Conservation (phyloP, 2,329 filamentous ascomycete species). For the Aspergillus niger region DNA sequence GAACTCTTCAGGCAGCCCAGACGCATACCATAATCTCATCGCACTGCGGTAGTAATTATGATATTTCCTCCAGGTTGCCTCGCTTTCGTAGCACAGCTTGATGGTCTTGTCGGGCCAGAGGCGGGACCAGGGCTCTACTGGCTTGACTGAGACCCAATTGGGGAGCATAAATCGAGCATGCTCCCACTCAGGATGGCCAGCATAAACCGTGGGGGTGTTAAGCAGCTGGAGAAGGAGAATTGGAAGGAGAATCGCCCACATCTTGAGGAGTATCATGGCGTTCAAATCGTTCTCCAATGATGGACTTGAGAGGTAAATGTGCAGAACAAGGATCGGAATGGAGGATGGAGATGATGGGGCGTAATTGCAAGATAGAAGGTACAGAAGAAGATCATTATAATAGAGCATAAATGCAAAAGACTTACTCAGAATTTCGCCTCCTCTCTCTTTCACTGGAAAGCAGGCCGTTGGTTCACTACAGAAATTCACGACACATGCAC, state of each 20-base stretch:
- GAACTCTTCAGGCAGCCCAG: slow-evolving; percentile 8
- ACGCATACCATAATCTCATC: slow-evolving; percentile 13
- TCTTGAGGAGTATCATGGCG: background rate
- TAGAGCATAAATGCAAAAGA: too few relatives aligned
- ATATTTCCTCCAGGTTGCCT: background rate
- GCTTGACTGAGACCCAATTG: background rate
- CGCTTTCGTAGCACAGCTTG: background rate
- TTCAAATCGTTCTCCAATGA: background rate
- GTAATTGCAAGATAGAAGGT: too few relatives aligned
- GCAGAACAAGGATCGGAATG: background rate
- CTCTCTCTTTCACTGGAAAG: too few relatives aligned
- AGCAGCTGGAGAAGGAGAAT: background rate
- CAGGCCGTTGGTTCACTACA: too few relatives aligned
- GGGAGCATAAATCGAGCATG: background rate
- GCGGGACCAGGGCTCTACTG: background rate
- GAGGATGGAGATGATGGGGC: background rate
- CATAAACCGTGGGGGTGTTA: background rate
- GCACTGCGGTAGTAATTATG: background rate
- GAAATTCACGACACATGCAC: too few relatives aligned
- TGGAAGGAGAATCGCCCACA: background rate
- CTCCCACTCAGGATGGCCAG: slow-evolving; percentile 9
- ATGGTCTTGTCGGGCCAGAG: slow-evolving; percentile 7
- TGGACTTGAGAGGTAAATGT: background rate
- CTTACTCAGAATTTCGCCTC: too few relatives aligned
- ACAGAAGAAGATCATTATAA: too few relatives aligned